These are phyloP conservation scores for Fusarium lyarnte DNA, from an alignment of 2,329 filamentous ascomycete genomes.

Conservation along the genomic window DNA sequence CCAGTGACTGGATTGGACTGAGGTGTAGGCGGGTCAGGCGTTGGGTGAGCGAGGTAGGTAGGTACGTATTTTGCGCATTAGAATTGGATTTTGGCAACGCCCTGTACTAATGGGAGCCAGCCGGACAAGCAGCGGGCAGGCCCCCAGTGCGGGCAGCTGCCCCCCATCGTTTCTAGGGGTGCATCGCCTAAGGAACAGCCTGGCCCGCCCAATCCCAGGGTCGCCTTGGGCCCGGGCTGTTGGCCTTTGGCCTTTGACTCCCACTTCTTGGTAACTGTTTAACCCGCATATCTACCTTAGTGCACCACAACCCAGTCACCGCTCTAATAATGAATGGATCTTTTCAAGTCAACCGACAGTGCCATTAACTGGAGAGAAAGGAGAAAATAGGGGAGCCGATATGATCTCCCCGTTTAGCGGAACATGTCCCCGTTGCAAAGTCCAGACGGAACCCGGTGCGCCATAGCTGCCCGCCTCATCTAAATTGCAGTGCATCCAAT, in stretches of 20 bases:
- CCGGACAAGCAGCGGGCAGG: neutral
- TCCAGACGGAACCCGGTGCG: slow-evolving; percentile 4
- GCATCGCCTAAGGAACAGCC: neutral
- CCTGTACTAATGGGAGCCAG: neutral
- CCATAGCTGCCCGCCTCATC: slow-evolving; percentile 23
- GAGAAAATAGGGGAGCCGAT: slow-evolving; percentile 14
- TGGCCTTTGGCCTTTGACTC: slow-evolving; percentile 9
- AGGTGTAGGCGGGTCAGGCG: slow-evolving; percentile 6
- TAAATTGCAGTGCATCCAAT: slow-evolving; percentile 11
- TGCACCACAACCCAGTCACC: slow-evolving; percentile 32
- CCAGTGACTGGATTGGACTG: slow-evolving; percentile 26
- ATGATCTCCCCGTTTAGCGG: slow-evolving; percentile 17
- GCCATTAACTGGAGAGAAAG: neutral
- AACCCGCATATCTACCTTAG: slow-evolving; percentile 21
- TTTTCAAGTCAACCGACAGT: slow-evolving; percentile 21
- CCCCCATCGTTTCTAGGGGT: slow-evolving; percentile 3
- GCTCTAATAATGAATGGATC: slow-evolving; percentile 23
- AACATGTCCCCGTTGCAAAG: slow-evolving; percentile 23
- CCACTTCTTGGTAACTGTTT: slow-evolving; percentile 14
- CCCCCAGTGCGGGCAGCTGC: neutral
- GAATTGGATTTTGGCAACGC: slow-evolving; percentile 6
- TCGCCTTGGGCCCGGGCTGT: neutral
- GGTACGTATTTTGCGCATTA: slow-evolving; percentile 5
- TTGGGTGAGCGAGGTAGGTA: neutral
- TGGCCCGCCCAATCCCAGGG: slow-evolving; percentile 1